A percentile compares a stretch with the other conserved stretches of the same genome.
Conservation (phyloP, 2,329 filamentous ascomycete species). For the Calycina marina region DNA sequence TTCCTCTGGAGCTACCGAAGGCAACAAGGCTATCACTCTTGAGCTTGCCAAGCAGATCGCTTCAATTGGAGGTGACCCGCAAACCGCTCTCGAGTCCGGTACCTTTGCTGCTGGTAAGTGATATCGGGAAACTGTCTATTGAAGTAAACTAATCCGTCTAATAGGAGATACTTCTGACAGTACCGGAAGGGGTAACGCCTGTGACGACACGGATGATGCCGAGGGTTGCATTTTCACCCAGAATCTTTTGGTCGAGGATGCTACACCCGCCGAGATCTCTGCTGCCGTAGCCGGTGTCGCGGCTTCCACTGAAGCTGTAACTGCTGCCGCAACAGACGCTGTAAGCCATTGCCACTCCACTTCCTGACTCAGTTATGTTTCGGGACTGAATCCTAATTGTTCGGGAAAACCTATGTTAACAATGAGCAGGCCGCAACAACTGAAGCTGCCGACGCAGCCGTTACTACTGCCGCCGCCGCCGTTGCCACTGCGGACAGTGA, state of each 20-base stretch:
- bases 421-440: conserved; percentile 3
- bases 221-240: conserved; percentile 40
- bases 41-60: conserved; percentile 44
- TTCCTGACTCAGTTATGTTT: not conserved
- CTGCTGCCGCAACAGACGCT: no score
- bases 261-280: conserved; percentile 34
- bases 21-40: conserved; percentile 47
- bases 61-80: conserved; percentile 45
- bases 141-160: conserved; percentile 10
- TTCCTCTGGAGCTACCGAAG: conserved; percentile 35
- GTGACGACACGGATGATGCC: conserved; percentile 31
- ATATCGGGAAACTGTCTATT: conserved; percentile 17
- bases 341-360: no score
- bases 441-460: conserved; percentile 3
- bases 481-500: no score
- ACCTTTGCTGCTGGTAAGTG: conserved; percentile 48
- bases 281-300: conserved; percentile 28
- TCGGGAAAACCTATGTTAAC: conserved; percentile 8
- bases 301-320: conserved; percentile 4
- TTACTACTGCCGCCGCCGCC: conserved; percentile 18
- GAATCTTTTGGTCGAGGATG: conserved; percentile 37
- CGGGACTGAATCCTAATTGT: conserved; percentile 1
- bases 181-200: conserved; percentile 35
- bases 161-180: no score
- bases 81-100: conserved; percentile 40